A percentile compares a stretch with the other conserved stretches of the same genome.
Evolutionary conservation across 2,329 filamentous ascomycete genomes (phyloP).

Genomic region (Rhexocercosporidium sp.): DNA sequence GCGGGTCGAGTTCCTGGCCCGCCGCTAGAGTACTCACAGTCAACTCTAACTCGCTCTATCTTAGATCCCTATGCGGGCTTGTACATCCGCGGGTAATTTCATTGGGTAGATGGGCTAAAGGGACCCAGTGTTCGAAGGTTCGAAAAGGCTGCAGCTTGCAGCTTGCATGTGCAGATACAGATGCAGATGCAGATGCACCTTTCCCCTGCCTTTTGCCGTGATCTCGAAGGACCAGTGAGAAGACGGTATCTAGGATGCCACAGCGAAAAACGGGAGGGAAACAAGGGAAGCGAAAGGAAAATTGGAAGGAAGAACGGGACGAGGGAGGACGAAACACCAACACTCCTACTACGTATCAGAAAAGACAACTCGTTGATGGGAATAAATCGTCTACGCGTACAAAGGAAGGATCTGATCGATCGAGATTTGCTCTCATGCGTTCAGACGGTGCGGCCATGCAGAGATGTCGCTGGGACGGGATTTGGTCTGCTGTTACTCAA

Average conservation of each 20-base stretch:
- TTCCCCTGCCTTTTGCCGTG: neutral
- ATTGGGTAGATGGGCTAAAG: too few species aligned
- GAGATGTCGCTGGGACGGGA: neutral
- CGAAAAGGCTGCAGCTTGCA: neutral
- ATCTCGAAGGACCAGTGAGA: neutral
- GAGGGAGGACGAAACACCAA: constrained; percentile 5
- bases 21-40: neutral
- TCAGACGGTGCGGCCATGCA: neutral
- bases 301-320: neutral
- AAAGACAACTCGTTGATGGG: neutral
- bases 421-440: neutral
- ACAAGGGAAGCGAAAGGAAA: neutral
- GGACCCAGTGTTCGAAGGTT: constrained; percentile 2
- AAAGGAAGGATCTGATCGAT: neutral
- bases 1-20: constrained; percentile 5
- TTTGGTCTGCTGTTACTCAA: neutral
- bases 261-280: neutral
- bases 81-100: neutral
- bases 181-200: neutral
- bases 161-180: neutral
- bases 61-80: too few species aligned
- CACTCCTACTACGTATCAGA: too few species aligned
- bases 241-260: neutral
- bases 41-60: neutral
- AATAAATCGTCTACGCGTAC: too few species aligned